phyloP scores from a whole-genome alignment of 495 filamentous ascomycete genomes.

The Thozetella sp. region DNA sequence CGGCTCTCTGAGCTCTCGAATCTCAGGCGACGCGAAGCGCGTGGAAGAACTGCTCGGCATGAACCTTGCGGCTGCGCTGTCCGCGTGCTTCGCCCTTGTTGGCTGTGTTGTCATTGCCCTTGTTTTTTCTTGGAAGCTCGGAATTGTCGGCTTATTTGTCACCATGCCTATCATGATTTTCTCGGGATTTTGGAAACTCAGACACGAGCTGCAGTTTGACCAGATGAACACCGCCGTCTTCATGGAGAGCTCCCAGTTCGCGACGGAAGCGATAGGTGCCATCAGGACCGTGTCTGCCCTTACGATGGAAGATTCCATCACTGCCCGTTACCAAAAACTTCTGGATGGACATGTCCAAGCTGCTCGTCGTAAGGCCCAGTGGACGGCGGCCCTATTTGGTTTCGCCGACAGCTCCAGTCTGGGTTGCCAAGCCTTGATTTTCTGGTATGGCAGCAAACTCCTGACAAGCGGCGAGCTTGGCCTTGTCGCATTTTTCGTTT shows the following conservation, averaged over 20 bases:
- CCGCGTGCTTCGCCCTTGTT: slow-evolving; percentile 39
- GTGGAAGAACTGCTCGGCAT: slow-evolving; percentile 59
- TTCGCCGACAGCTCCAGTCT: slow-evolving; percentile 37
- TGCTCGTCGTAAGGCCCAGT: slow-evolving; percentile 47
- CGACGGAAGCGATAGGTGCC: slow-evolving; percentile 49
- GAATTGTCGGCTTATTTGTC: slow-evolving; percentile 39
- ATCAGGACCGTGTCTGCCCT: slow-evolving; percentile 52
- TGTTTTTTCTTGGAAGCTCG: slow-evolving; percentile 52
- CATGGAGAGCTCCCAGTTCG: slow-evolving; percentile 48
- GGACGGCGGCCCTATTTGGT: slow-evolving; percentile 43
- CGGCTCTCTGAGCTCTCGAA: slow-evolving; percentile 37
- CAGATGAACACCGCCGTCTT: slow-evolving; percentile 43
- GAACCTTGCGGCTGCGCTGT: slow-evolving; percentile 42
- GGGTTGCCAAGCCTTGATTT: slow-evolving; percentile 35
- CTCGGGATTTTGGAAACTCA: slow-evolving; percentile 43
- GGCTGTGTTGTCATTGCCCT: slow-evolving; percentile 44
- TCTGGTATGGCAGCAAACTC: slow-evolving; percentile 38
- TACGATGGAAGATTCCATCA: slow-evolving; percentile 48
- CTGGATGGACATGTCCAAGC: slow-evolving; percentile 45
- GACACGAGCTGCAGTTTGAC: slow-evolving; percentile 47
- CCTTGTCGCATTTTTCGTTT: slow-evolving; percentile 27
- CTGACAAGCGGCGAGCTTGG: slow-evolving; percentile 25
- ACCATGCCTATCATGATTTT: slow-evolving; percentile 41
- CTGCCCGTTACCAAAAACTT: slow-evolving; percentile 38
- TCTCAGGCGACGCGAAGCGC: slow-evolving; percentile 55